These are phyloP conservation scores for Thielaviopsis euricoi DNA, from an alignment of 2,329 filamentous ascomycete species.

Conservation along the genomic window DNA sequence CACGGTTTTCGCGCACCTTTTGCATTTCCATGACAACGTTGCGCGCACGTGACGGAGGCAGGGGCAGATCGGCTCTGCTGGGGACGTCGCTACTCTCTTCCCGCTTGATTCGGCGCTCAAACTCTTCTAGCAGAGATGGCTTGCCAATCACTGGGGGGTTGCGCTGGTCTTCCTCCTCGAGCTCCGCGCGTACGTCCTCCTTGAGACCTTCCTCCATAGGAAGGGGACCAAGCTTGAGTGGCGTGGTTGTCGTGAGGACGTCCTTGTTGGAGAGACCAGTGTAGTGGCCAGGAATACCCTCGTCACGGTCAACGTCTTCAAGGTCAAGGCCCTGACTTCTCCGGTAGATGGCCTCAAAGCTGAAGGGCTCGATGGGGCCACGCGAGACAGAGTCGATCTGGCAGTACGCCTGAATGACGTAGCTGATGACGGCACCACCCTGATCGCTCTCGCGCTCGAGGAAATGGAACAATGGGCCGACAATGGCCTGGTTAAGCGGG, in stretches of 20 bases:
- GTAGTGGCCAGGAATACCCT: slow-evolving; percentile 47
- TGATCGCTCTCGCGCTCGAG: slow-evolving; percentile 73
- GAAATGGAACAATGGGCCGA: slow-evolving; percentile 69
- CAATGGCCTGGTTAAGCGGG: slow-evolving; percentile 73
- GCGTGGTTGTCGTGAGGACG: slow-evolving; percentile 36
- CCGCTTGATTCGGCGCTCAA: slow-evolving; percentile 73
- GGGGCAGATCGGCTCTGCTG: slow-evolving; percentile 60
- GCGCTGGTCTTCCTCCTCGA: slow-evolving; percentile 70
- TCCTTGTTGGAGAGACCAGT: slow-evolving; percentile 46
- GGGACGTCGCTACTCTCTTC: slow-evolving; percentile 80
- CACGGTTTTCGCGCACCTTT: slow-evolving; percentile 81
- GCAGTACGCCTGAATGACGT: slow-evolving; percentile 49
- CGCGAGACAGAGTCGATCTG: slow-evolving; percentile 40
- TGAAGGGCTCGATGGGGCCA: slow-evolving; percentile 47
- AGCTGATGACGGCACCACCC: slow-evolving; percentile 62
- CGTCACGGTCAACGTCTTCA: slow-evolving; percentile 45
- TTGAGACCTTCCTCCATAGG: slow-evolving; percentile 71
- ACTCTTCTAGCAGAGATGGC: slow-evolving; percentile 66
- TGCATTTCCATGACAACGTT: slow-evolving; percentile 92
- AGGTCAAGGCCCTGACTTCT: slow-evolving; percentile 43
- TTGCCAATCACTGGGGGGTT: slow-evolving; percentile 56
- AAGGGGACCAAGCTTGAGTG: slow-evolving; percentile 62
- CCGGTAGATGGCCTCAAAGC: slow-evolving; percentile 43
- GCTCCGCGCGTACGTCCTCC: slow-evolving; percentile 70
- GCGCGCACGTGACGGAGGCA: slow-evolving; percentile 72